phyloP scores from a whole-genome alignment of 768 basidiomycete species.

The Antrodiella citrinella region DNA sequence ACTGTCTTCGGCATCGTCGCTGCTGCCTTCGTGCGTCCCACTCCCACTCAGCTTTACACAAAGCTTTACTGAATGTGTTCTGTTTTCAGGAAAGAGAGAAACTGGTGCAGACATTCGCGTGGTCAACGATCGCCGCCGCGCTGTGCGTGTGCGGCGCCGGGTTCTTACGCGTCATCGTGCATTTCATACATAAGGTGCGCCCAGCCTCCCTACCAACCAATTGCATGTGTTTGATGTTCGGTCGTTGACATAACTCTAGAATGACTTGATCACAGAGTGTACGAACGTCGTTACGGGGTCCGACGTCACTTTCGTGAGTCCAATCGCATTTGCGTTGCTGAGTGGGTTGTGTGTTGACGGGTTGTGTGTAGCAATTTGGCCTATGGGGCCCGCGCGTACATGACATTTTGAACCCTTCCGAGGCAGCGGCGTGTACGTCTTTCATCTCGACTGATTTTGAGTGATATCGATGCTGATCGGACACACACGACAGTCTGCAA shows the following conservation, averaged over 20 bases:
- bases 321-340: no score
- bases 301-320: conserved; percentile 26
- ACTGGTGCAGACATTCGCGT: conserved; percentile 49
- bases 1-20: conserved; percentile 49
- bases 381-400: conserved; percentile 21
- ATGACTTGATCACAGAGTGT: conserved; percentile 53
- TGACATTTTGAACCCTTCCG: conserved; percentile 15
- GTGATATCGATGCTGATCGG: conserved; percentile 11
- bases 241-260: no score
- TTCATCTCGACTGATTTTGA: not conserved
- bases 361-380: conserved; percentile 16
- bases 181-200: conserved; percentile 61
- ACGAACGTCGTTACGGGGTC: conserved; percentile 28
- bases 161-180: conserved; percentile 49
- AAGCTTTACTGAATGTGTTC: conserved; percentile 14
- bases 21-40: conserved; percentile 36
- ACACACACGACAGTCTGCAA: conserved; percentile 70
- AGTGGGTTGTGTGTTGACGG: not conserved
- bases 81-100: conserved; percentile 38
- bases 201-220: no score
- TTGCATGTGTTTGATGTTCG: no score
- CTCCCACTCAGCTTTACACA: not conserved
- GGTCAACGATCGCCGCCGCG: conserved; percentile 37
- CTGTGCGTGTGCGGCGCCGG: conserved; percentile 44
- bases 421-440: conserved; percentile 43